Evolutionary conservation across 352 stramenopile species (phyloP).

Genomic region (Albugo candida): DNA sequence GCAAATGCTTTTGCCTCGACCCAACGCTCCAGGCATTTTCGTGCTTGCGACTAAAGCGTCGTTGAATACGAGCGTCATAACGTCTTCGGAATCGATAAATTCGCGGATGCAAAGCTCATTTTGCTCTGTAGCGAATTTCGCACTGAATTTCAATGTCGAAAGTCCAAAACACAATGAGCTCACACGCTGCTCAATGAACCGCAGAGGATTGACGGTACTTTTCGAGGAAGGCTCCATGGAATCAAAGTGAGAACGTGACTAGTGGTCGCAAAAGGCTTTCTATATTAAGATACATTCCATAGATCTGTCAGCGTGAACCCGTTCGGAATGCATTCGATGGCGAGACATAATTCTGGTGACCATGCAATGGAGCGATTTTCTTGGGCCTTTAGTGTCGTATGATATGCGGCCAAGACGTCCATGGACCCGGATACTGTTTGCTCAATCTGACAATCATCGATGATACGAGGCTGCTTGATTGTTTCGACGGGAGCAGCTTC

Average conservation of each 20-base stretch:
- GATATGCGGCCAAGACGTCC: slow-evolving; percentile 81
- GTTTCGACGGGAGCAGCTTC: slow-evolving; percentile 44
- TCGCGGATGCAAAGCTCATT: slow-evolving; percentile 77
- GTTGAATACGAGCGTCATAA: slow-evolving; percentile 77
- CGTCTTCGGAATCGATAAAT: slow-evolving; percentile 75
- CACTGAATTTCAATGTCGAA: slow-evolving; percentile 42
- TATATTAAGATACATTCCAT: slow-evolving; percentile 18
- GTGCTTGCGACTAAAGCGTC: slow-evolving; percentile 68
- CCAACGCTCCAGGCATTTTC: slow-evolving; percentile 76
- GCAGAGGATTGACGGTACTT: slow-evolving; percentile 33
- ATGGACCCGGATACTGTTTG: slow-evolving; percentile 68
- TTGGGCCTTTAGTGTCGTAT: slow-evolving; percentile 70
- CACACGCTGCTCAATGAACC: slow-evolving; percentile 71
- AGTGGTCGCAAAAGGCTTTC: no score
- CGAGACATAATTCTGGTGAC: slow-evolving; percentile 63
- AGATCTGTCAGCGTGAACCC: slow-evolving; percentile 47
- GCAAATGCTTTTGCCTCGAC: slow-evolving; percentile 78
- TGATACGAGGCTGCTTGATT: slow-evolving; percentile 45
- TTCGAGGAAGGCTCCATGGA: no score
- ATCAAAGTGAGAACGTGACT: no score
- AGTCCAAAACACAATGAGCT: slow-evolving; percentile 36
- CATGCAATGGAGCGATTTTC: slow-evolving; percentile 50
- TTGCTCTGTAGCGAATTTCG: slow-evolving; percentile 62
- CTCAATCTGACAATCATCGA: slow-evolving; percentile 82
- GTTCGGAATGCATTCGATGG: slow-evolving; percentile 67